A percentile compares a stretch with the other conserved stretches of the same genome.
Conservation (phyloP, 2,329 filamentous ascomycete species). For the Lecanoromycetidae sp. region DNA sequence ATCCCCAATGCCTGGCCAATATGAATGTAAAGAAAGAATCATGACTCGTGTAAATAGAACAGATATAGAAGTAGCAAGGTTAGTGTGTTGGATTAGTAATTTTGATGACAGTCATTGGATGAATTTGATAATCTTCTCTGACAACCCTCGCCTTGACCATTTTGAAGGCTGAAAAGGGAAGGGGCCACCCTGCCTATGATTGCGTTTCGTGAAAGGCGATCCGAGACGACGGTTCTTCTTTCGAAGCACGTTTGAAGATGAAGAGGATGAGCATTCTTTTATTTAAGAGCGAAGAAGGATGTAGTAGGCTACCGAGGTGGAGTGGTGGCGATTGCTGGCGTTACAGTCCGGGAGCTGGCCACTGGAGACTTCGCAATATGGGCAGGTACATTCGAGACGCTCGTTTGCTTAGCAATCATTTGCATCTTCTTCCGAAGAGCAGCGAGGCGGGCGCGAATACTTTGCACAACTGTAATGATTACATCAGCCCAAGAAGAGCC, state of each 20-base stretch:
- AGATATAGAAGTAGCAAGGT: not conserved
- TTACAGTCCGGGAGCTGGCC: conserved; percentile 1
- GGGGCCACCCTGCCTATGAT: not conserved
- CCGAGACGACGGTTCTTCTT: not conserved
- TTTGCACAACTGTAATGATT: conserved; percentile 31
- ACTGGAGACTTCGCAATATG: conserved; percentile 12
- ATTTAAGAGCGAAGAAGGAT: not conserved
- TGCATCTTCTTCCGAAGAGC: conserved; percentile 39
- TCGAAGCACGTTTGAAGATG: not conserved
- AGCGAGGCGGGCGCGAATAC: conserved; percentile 36
- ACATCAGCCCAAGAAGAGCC: conserved; percentile 19
- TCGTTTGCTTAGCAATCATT: conserved; percentile 34
- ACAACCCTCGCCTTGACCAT: not conserved
- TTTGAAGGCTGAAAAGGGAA: not conserved
- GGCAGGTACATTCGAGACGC: conserved; percentile 2
- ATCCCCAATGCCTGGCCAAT: not conserved
- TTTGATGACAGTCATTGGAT: not conserved
- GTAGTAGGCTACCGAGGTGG: conserved; percentile 11
- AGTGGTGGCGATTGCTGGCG: conserved; percentile 15
- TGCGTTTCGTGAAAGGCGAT: not conserved
- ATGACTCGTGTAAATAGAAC: not conserved
- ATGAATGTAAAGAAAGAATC: not conserved
- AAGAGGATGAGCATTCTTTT: not conserved
- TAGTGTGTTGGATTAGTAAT: not conserved
- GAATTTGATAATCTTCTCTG: not conserved